A percentile compares a stretch with the other conserved stretches of the same genome.
These are phyloP conservation scores for Adansonia madagascariensis DNA, from an alignment of 441 rosid species.

Conservation along the genomic window DNA sequence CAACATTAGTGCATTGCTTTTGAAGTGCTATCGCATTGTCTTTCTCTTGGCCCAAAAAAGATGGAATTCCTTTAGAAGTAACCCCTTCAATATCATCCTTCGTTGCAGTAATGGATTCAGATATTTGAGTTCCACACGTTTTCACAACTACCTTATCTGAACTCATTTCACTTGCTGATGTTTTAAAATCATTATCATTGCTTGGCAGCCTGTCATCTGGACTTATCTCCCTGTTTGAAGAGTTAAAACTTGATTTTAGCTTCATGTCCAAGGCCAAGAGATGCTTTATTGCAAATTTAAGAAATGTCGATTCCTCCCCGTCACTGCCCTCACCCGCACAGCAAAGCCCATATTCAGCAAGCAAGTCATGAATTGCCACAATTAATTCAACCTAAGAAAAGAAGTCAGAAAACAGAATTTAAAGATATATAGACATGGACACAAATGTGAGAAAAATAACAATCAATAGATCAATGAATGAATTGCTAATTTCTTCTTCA, in stretches of 20 bases:
- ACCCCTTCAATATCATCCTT: slow-evolving; percentile 49
- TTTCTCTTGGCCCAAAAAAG: slow-evolving; percentile 34
- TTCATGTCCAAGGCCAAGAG: slow-evolving; percentile 92
- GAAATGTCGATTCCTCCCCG: slow-evolving; percentile 93
- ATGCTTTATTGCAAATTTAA: slow-evolving; percentile 93
- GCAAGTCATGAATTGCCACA: slow-evolving; percentile 86
- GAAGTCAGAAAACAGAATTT: slow-evolving; percentile 12
- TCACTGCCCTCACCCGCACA: slow-evolving; percentile 79
- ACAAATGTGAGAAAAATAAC: slow-evolving; percentile 26
- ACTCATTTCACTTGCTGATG: slow-evolving; percentile 44
- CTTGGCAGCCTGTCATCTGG: slow-evolving; percentile 41
- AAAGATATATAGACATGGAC: slow-evolving; percentile 15
- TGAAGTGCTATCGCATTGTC: slow-evolving; percentile 35
- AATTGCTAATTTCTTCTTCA: slow-evolving; percentile 13
- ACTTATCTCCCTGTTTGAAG: slow-evolving; percentile 50
- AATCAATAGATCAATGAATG: slow-evolving; percentile 8
- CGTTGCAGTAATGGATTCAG: slow-evolving; percentile 37
- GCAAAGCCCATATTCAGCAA: slow-evolving; percentile 95
- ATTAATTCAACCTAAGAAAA: slow-evolving; percentile 79
- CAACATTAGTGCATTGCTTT: slow-evolving; percentile 34
- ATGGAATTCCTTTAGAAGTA: slow-evolving; percentile 33
- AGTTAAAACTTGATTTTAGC: slow-evolving; percentile 68
- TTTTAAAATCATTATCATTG: slow-evolving; percentile 36
- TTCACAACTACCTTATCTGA: slow-evolving; percentile 47
- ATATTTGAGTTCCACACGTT: slow-evolving; percentile 46